phyloP scores from a whole-genome alignment of 73 alveolate species.

The Paramecium biaurelia region DNA sequence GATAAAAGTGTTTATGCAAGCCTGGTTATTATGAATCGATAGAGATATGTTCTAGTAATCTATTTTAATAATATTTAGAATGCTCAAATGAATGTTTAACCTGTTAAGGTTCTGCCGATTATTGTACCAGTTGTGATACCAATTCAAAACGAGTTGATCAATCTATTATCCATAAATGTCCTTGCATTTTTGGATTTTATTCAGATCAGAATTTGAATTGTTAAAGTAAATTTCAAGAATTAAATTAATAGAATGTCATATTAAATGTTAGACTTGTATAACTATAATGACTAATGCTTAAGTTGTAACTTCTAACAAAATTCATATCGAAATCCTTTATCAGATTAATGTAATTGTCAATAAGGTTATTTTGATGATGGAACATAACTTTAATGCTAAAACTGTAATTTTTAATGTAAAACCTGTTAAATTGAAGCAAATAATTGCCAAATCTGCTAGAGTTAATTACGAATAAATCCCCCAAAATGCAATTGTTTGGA shows the following conservation, averaged over 20 bases:
- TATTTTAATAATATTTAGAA: not conserved
- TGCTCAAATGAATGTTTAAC: not conserved
- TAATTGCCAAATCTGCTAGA: no score
- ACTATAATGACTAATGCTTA: not conserved
- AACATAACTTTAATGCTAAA: not conserved
- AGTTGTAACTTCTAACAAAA: no score
- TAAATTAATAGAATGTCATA: not conserved
- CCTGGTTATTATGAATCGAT: not conserved
- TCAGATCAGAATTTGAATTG: no score
- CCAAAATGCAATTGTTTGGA: no score
- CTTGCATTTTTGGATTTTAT: no score
- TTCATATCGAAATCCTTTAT: no score
- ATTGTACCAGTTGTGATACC: not conserved
- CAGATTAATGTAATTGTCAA: not conserved
- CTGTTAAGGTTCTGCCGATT: not conserved
- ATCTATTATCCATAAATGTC: no score
- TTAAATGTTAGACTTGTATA: not conserved
- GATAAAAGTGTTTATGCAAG: not conserved
- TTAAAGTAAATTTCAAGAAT: no score
- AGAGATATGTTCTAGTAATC: not conserved
- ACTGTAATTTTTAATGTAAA: no score
- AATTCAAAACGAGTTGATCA: not conserved
- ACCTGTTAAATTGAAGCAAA: no score
- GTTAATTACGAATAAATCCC: no score
- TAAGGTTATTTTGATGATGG: not conserved